phyloP scores from a whole-genome alignment of 1,284 basidiomycete genomes.

The Sanghuangporus weigelae region DNA sequence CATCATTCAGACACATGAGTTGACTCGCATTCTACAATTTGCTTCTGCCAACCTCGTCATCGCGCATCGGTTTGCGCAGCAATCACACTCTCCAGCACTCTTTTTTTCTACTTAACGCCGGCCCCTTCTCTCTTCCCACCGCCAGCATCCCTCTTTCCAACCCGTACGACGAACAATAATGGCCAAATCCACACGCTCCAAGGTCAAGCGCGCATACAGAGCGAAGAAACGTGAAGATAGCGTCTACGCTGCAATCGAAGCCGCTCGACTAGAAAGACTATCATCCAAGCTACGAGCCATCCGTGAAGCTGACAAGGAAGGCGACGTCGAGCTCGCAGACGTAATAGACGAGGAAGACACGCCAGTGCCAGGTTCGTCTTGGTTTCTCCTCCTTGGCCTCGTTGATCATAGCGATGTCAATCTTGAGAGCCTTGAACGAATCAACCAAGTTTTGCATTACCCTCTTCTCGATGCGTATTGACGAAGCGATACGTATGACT shows the following conservation, averaged over 20 bases:
- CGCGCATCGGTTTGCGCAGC: neutral
- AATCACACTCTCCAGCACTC: neutral
- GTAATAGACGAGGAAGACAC: slow-evolving; percentile 32
- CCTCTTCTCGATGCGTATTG: slow-evolving; percentile 15
- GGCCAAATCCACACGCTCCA: slow-evolving; percentile 92
- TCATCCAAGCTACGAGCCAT: slow-evolving; percentile 61
- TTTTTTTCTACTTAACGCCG: neutral
- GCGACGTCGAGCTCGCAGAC: slow-evolving; percentile 26
- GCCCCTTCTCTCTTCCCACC: neutral
- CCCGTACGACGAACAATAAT: slow-evolving; percentile 36
- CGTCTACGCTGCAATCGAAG: slow-evolving; percentile 81
- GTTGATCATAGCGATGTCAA: slow-evolving; percentile 9
- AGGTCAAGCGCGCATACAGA: slow-evolving; percentile 81
- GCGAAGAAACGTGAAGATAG: slow-evolving; percentile 80
- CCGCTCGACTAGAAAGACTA: slow-evolving; percentile 78
- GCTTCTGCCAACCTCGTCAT: neutral
- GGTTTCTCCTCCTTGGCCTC: slow-evolving; percentile 20
- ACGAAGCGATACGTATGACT: neutral
- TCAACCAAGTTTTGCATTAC: slow-evolving; percentile 1
- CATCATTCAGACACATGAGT: neutral
- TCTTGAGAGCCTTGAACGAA: slow-evolving; percentile 14
- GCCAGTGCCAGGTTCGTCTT: slow-evolving; percentile 25
- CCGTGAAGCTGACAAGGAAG: slow-evolving; percentile 28
- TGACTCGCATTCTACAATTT: neutral
- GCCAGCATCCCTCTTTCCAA: neutral